These are phyloP conservation scores for Chaetomium olivaceum DNA, from an alignment of 2,329 filamentous ascomycete species.

Conservation along the genomic window DNA sequence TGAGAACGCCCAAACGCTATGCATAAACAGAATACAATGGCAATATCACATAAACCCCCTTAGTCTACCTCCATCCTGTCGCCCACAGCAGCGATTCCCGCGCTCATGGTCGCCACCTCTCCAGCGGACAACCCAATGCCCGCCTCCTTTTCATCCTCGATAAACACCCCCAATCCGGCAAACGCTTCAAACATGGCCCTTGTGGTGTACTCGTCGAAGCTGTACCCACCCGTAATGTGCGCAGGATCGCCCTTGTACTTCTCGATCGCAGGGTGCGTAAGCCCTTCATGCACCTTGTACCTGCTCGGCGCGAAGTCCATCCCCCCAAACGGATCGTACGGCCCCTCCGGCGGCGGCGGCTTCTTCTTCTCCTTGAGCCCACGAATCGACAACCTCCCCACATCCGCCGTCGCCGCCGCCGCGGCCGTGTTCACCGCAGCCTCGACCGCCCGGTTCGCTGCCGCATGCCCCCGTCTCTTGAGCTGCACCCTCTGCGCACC, in stretches of 20 bases:
- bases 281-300: slow-evolving; percentile 67
- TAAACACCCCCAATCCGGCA: slow-evolving; percentile 81
- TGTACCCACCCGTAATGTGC: slow-evolving; percentile 79
- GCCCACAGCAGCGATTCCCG: slow-evolving; percentile 36
- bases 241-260: slow-evolving; percentile 63
- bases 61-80: slow-evolving; percentile 51
- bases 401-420: slow-evolving; percentile 26
- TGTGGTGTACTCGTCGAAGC: slow-evolving; percentile 76
- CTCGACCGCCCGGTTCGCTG: slow-evolving; percentile 36
- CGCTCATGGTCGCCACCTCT: slow-evolving; percentile 40
- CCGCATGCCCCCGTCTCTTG: slow-evolving; percentile 68
- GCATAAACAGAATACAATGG: slow-evolving; percentile 24
- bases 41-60: background rate
- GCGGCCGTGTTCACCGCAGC: slow-evolving; percentile 36
- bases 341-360: slow-evolving; percentile 54
- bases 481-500: slow-evolving; percentile 61
- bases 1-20: slow-evolving; percentile 39
- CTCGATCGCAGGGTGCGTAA: slow-evolving; percentile 61
- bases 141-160: slow-evolving; percentile 71
- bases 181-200: slow-evolving; percentile 87
- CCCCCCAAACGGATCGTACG: slow-evolving; percentile 88
- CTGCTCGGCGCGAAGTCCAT: slow-evolving; percentile 67
- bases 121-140: slow-evolving; percentile 38
- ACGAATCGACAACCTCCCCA: slow-evolving; percentile 63
- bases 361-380: slow-evolving; percentile 69